phyloP scores from a whole-genome alignment of 1,284 basidiomycete species.

The Ceratobasidium sp. region DNA sequence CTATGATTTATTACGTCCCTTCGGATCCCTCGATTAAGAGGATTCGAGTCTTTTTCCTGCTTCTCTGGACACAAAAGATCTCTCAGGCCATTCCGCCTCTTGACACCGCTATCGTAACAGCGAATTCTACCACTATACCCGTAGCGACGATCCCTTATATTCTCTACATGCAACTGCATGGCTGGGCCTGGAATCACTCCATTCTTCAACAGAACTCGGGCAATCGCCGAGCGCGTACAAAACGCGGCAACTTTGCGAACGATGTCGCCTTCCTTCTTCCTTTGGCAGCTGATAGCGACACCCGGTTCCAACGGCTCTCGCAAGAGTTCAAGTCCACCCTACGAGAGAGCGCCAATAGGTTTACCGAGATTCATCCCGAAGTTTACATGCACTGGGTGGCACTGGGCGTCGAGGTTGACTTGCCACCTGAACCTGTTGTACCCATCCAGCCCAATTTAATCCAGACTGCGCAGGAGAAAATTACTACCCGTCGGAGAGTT shows the following conservation, averaged over 20 bases:
- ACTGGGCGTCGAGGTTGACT: not conserved
- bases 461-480: too few relatives aligned
- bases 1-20: not conserved
- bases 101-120: not conserved
- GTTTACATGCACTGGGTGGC: not conserved
- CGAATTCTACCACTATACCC: not conserved
- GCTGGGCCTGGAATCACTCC: slow-evolving; percentile 4
- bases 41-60: slow-evolving; percentile 9
- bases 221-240: not conserved
- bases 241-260: not conserved
- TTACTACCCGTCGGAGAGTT: too few relatives aligned
- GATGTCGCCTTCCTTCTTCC: not conserved
- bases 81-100: not conserved
- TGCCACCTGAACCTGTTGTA: too few relatives aligned
- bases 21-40: not conserved
- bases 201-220: not conserved
- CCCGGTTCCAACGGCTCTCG: slow-evolving; percentile 4
- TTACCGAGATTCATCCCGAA: not conserved
- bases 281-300: not conserved
- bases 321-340: not conserved
- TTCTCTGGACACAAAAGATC: not conserved
- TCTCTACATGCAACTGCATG: slow-evolving; percentile 1
- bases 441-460: too few relatives aligned
- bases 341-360: not conserved
- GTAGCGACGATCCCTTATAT: not conserved